Conservation (phyloP, 1,284 basidiomycete species). For the Naganishia liquefaciens region DNA sequence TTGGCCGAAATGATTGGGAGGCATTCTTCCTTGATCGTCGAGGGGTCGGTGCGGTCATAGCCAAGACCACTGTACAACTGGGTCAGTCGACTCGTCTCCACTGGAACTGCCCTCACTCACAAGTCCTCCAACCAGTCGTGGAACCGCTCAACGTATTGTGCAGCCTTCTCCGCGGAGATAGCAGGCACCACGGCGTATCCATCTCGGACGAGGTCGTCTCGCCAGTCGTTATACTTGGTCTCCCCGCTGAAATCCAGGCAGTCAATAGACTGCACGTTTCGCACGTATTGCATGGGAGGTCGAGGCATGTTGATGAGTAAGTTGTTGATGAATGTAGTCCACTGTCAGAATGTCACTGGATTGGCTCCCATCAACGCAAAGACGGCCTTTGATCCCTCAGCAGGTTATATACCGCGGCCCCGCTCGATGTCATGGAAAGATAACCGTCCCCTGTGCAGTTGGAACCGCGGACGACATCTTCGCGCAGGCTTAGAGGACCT, state of each 20-base stretch:
- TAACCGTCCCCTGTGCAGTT: no score
- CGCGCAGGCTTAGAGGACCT: no score
- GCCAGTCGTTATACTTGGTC: conserved; percentile 38
- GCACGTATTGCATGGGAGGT: conserved; percentile 22
- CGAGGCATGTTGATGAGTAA: conserved; percentile 4
- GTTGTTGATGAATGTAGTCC: neutral
- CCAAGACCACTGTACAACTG: conserved; percentile 34
- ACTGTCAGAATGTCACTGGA: no score
- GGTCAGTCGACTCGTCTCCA: neutral
- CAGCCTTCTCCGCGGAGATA: conserved; percentile 40
- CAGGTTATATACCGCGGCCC: no score
- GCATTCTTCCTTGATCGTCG: conserved; percentile 39
- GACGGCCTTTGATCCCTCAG: no score
- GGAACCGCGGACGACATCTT: no score
- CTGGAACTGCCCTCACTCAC: neutral
- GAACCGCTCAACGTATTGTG: conserved; percentile 36
- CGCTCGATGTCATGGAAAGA: no score
- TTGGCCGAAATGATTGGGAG: conserved; percentile 40
- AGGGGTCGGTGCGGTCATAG: conserved; percentile 41
- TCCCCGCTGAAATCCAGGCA: conserved; percentile 17
- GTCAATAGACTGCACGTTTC: conserved; percentile 14
- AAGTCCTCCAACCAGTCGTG: conserved; percentile 46
- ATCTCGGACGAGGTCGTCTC: conserved; percentile 41
- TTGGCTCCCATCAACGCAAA: no score
- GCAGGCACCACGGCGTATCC: conserved; percentile 45